Conservation (phyloP, 768 basidiomycete species). For the Gyrodon lividus region DNA sequence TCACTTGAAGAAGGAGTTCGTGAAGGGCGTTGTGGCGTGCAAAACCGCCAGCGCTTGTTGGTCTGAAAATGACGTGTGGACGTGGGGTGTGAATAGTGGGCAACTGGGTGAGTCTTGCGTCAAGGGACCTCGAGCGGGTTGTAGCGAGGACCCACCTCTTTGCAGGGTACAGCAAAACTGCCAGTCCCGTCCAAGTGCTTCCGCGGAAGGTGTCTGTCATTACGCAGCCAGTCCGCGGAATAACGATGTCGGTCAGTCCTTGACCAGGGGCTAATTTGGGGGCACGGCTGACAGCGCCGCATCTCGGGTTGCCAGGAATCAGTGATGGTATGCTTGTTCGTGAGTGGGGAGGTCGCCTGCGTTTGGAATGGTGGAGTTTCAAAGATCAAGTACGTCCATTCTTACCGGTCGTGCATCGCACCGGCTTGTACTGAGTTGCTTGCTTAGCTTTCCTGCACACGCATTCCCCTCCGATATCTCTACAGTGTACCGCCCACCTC, state of each 20-base stretch:
- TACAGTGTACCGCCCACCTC: constrained; percentile 75
- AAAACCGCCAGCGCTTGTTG: constrained; percentile 88
- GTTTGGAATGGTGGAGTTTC: constrained; percentile 74
- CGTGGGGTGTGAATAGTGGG: constrained; percentile 93
- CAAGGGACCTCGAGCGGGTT: not conserved
- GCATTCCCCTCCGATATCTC: constrained; percentile 73
- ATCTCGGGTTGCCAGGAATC: constrained; percentile 57
- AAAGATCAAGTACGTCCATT: constrained; percentile 61
- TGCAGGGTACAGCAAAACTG: constrained; percentile 71
- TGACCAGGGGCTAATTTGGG: not conserved
- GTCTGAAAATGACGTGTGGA: constrained; percentile 70
- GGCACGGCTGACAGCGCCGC: not conserved
- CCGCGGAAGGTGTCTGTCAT: constrained; percentile 84
- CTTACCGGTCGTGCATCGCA: not conserved
- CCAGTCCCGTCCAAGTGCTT: constrained; percentile 70
- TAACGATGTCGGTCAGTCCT: constrained; percentile 69
- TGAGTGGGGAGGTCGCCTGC: constrained; percentile 79
- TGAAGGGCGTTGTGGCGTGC: constrained; percentile 83
- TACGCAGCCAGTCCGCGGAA: constrained; percentile 61
- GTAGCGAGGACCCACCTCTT: not conserved
- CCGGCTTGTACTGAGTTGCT: not conserved
- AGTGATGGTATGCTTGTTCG: constrained; percentile 78
- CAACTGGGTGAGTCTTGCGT: constrained; percentile 65
- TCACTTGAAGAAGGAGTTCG: constrained; percentile 71
- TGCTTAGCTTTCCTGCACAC: constrained; percentile 67